Conservation (phyloP, 1,284 basidiomycete genomes). For the Mycena sp. region DNA sequence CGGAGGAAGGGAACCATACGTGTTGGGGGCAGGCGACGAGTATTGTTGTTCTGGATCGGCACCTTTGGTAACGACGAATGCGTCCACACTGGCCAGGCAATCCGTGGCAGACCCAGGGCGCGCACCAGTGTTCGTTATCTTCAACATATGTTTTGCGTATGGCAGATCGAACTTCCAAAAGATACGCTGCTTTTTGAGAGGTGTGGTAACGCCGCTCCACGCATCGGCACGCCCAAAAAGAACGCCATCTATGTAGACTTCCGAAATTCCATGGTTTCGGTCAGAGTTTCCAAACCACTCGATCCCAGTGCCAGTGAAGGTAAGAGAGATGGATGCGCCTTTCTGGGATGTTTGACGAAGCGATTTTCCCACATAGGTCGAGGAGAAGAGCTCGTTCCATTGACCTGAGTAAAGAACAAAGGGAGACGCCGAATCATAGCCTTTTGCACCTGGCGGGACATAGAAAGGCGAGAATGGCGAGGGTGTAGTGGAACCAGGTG, state of each 20-base stretch:
- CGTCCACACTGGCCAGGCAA: conserved; percentile 65
- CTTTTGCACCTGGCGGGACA: conserved; percentile 74
- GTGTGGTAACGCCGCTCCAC: conserved; percentile 48
- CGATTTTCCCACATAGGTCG: conserved; percentile 59
- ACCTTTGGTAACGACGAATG: conserved; percentile 69
- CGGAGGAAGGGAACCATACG: conserved; percentile 19
- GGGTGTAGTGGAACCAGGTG: conserved; percentile 57
- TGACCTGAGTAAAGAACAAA: conserved; percentile 66
- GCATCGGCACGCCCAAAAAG: conserved; percentile 55
- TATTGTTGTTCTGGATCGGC: conserved; percentile 10
- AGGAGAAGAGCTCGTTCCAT: conserved; percentile 66
- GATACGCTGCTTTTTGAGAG: conserved; percentile 66
- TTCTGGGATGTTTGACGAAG: conserved; percentile 57
- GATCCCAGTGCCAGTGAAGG: conserved; percentile 75
- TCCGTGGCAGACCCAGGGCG: conserved; percentile 46
- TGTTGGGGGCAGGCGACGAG: conserved; percentile 1
- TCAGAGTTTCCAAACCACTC: conserved; percentile 79
- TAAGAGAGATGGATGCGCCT: conserved; percentile 63
- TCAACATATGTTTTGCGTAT: conserved; percentile 65
- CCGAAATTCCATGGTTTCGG: conserved; percentile 60
- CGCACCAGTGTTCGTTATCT: conserved; percentile 65
- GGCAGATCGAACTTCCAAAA: conserved; percentile 68
- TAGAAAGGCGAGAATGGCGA: conserved; percentile 71
- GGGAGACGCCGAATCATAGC: conserved; percentile 73
- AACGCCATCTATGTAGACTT: conserved; percentile 68